phyloP scores from a whole-genome alignment of 441 rosid species.

The Capsella rubella region DNA sequence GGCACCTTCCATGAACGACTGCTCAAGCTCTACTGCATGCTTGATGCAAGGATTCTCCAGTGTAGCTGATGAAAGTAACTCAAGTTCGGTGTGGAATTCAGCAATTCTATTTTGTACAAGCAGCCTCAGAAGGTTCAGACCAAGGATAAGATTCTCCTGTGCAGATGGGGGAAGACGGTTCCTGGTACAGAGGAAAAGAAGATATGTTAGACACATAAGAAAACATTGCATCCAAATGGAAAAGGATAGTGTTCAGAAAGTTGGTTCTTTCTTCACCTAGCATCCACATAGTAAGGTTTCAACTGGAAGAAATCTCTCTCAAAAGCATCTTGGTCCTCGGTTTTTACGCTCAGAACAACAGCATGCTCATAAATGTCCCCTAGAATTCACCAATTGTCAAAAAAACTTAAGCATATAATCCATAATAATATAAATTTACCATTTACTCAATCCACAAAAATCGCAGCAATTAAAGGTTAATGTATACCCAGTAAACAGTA shows the following conservation, averaged over 20 bases:
- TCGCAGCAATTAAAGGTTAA: background rate
- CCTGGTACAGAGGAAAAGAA: slow-evolving; percentile 52
- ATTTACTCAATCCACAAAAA: slow-evolving; percentile 7
- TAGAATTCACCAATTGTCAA: slow-evolving; percentile 39
- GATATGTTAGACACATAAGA: slow-evolving; percentile 4
- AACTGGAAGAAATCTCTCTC: slow-evolving; percentile 97
- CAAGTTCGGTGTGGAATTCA: slow-evolving; percentile 94
- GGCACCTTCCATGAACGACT: slow-evolving; percentile 99
- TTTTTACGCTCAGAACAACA: slow-evolving; percentile 84
- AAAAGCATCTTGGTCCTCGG: slow-evolving; percentile 94
- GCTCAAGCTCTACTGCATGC: slow-evolving; percentile 98
- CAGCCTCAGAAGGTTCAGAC: slow-evolving; percentile 94
- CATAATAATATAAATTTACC: background rate
- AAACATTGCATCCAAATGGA: background rate
- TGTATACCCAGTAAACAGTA: background rate
- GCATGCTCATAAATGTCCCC: slow-evolving; percentile 97
- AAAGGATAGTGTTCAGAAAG: background rate
- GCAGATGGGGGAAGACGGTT: slow-evolving; percentile 71
- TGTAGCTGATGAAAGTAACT: slow-evolving; percentile 79
- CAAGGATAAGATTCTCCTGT: slow-evolving; percentile 85
- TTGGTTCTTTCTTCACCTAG: slow-evolving; percentile 55
- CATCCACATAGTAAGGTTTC: slow-evolving; percentile 94
- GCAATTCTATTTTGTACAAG: slow-evolving; percentile 97
- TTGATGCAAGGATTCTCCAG: slow-evolving; percentile 88
- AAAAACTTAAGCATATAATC: background rate